Evolutionary conservation across 2,329 filamentous ascomycete genomes (phyloP), one percentile per base, ranked within the genome.

Genomic region (Cryphonectria nitschkei): DNA sequence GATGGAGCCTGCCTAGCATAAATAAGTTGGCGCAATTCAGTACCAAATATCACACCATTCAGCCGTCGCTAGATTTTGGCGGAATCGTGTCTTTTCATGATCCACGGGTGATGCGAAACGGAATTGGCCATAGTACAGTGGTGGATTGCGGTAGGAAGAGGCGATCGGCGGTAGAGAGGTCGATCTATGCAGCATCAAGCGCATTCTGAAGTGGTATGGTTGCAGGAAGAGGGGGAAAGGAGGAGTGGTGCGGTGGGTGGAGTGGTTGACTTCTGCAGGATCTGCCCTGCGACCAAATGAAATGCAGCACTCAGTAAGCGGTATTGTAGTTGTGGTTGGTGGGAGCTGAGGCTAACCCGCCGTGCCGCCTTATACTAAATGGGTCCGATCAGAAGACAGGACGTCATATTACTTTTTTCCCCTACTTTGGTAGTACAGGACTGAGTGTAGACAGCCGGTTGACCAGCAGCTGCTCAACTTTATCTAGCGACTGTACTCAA

Each of bases 301-400:
- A 39, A 32, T 65, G 41, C 26, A 65, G 32, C n/a, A 52, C 43
- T 37, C 63, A 52, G 63, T 37, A 46, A 52, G 63, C 63, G 63
- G 29, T n/a, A 43, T 52, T 43, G 37, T 64, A 3, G n/a, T 13
- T 63, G 22, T 37, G 60, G 46, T 50, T n/a, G 46, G 46, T 50
- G 46, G 46, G 46, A 50, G 46, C 46, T 43, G 52, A 54, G n/a
- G n/a, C 50, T n/a, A 26, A 13, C 16, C 32, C 37, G 34, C n/a
- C 32, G 34, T 39, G 13, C 60, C 61, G 34, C 39, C 29, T 22
- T 14, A 3, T 9, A 32, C 39, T 22, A 9, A 34, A 50, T 29
- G 29, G 41, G 26, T 52, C 29, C 26, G 26, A 41, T 50, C 63
- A 34, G 50, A 32, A 52, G 41, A 65, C 43, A 29, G 50, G 63